phyloP scores from a whole-genome alignment of 2,329 filamentous ascomycete species.

The Thielaviopsis populi region DNA sequence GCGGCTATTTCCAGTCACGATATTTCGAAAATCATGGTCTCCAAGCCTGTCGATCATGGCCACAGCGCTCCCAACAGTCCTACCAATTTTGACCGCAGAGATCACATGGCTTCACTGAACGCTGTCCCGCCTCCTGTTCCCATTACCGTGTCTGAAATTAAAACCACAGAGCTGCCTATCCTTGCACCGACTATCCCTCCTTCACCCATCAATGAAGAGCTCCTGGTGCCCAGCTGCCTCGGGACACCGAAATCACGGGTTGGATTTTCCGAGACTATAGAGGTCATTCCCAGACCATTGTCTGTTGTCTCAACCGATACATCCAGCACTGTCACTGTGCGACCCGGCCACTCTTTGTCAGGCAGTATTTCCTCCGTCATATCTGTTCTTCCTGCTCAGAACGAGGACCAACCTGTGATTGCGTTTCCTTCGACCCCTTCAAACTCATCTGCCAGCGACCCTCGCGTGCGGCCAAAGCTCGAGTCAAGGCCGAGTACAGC shows the following conservation, averaged over 20 bases:
- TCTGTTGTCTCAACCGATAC: slow-evolving; percentile 77
- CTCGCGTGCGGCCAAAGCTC: slow-evolving; percentile 10
- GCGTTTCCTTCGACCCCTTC: neutral
- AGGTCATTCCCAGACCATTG: slow-evolving; percentile 68
- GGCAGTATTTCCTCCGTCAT: slow-evolving; percentile 68
- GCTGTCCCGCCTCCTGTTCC: neutral
- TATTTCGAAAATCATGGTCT: slow-evolving; percentile 52
- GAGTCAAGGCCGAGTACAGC: slow-evolving; percentile 53
- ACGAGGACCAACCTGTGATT: slow-evolving; percentile 21
- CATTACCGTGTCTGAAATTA: neutral
- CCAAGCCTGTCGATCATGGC: slow-evolving; percentile 28
- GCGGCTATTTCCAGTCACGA: slow-evolving; percentile 74
- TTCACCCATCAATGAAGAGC: neutral
- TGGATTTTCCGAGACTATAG: slow-evolving; percentile 69
- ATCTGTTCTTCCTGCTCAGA: slow-evolving; percentile 27
- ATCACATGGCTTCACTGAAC: slow-evolving; percentile 12
- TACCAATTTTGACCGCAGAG: slow-evolving; percentile 28
- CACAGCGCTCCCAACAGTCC: slow-evolving; percentile 53
- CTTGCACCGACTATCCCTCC: neutral
- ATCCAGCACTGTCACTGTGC: slow-evolving; percentile 57
- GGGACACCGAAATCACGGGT: slow-evolving; percentile 46
- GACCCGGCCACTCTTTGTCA: slow-evolving; percentile 56
- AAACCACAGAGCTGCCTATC: neutral
- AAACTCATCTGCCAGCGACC: neutral
- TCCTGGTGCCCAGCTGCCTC: neutral